Evolutionary conservation across 2,329 filamentous ascomycete species (phyloP).

Genomic region (Colletotrichum orbiculare): DNA sequence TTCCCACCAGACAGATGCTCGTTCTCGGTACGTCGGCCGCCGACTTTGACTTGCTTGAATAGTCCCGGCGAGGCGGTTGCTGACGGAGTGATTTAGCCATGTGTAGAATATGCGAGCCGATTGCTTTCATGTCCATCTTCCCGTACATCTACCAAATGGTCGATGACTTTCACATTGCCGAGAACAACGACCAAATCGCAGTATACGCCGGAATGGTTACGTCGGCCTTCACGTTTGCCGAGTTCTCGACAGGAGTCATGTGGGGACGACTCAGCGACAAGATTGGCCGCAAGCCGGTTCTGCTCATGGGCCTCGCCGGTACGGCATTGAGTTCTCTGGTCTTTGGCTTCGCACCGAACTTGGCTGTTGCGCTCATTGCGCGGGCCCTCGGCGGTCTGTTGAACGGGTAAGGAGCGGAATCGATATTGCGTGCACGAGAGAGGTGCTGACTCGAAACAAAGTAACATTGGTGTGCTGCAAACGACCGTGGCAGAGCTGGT

Average conservation of each 20-base stretch:
- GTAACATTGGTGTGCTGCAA: conserved; percentile 94
- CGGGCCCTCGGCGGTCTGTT: conserved; percentile 89
- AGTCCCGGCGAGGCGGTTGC: neutral
- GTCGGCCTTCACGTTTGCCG: conserved; percentile 93
- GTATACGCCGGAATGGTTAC: conserved; percentile 97
- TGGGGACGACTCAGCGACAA: conserved; percentile 95
- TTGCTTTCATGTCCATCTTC: conserved; percentile 99
- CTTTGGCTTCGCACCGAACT: conserved; percentile 88
- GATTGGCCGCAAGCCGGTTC: conserved; percentile 90
- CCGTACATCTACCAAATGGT: conserved; percentile 99
- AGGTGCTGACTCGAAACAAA: conserved; percentile 49
- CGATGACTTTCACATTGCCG: conserved; percentile 86
- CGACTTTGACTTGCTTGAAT: neutral
- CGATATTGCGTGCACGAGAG: neutral
- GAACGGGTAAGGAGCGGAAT: conserved; percentile 79
- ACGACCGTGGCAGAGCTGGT: conserved; percentile 96
- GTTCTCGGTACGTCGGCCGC: conserved; percentile 55
- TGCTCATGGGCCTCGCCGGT: conserved; percentile 88
- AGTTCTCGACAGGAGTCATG: conserved; percentile 91
- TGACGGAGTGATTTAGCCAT: conserved; percentile 68
- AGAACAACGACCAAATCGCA: conserved; percentile 82
- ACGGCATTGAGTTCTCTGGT: conserved; percentile 92
- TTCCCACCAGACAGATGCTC: conserved; percentile 60
- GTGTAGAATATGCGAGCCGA: conserved; percentile 96
- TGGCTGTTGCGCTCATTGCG: conserved; percentile 86